Base-by-base conservation (phyloP, 805 yeast genomes). In the Metschnikowia orientalis region DNA sequence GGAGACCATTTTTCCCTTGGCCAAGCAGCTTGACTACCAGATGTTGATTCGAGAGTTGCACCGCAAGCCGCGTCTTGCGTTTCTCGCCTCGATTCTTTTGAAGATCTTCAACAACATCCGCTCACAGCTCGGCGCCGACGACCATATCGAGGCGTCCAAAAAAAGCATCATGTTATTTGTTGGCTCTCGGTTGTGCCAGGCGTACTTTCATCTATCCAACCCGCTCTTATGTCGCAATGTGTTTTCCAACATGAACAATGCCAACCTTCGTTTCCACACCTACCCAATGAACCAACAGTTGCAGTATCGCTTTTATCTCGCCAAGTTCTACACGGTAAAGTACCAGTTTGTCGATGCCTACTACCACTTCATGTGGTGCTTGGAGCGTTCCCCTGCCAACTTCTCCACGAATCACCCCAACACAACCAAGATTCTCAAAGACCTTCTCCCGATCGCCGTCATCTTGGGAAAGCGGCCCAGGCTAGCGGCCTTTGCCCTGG, bases 141-240 rank as follows among this genome's bases (percentile, higher is more conserved):
- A 44, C 56, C 66, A 37, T 58, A 63, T 34, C 6, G 53, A 59
- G 20, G 56, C 59, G 7, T 47, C 44, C 20, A 75, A 77, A 44
- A 75, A 71, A 40, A 51, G 62, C 15, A 69, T 77, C 18, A 59
- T 79, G 27, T 48, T 80, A 15, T 73, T 63, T 43, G 57, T 78
- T 9, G 80, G 83, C 1, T 66, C 64, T 21, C 61, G 62, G 36
- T 57, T 80, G 30, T 79, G 83, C 48, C 65, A 71, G 35, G 56
- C 75, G 5, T 81, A 80, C 51, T 78, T 74, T 48, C 57, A 53
- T 23, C 67, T 78, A 14, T 70, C 64, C 18, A 74, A 71, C 18
- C 81, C 82, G 5, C 59, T 76, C 43, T 55, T 76, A 11, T 78
- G 84, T 53, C 67, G 76, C 21, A 77, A 78, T 44, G 75, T 78